Evolutionary conservation across 805 yeast genomes (phyloP), one percentile per base, ranked within the genome.

Genomic region (Hanseniaspora lachancei): DNA sequence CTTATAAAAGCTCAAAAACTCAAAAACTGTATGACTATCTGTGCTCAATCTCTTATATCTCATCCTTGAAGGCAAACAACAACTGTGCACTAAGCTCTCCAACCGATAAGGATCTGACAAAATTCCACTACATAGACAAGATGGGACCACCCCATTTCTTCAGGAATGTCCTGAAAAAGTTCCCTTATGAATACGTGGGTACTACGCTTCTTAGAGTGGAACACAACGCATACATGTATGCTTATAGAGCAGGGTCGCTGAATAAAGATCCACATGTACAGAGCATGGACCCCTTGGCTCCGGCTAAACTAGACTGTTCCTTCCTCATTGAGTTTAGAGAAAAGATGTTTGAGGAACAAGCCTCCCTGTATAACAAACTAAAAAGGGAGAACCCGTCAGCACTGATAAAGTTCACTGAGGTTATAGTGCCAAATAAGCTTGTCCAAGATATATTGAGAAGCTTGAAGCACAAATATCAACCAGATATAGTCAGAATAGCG

Each of bases 151-250:
- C 21, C 12, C 10, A 5, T 12, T 32, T 46, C 15, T 18, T 46
- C 23, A 32, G 35, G 18, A 51, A 51, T 35, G 55, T 51, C 6
- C 16, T 51, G 18, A 43, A 42, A 36, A 40, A 51, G 16, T 51
- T 51, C 27, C 55, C 55, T 5, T 6, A 42, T 34, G 55, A 51
- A 24, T n/a, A 21, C 1, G 4, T 36, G 0, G 24, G 18, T 35
- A 35, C n/a, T 5, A 35, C 29, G 2, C 2, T 51, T 4, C 24
- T n/a, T 13, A 51, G 55, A 35, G 43, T 51, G 10, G 39, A 42
- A 34, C 55, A 51, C 39, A 51, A 51, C 42, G 49, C 49, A 10
- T 51, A 51, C 24, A 51, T 51, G 55, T 34, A 42, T 21, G 46
- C 32, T 36, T 51, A 51, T 43, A 51, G 55, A 43, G n/a, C 24